Evolutionary conservation across 225 moss, liverwort and hornwort species (phyloP).

Genomic region (Rhytidiadelphus loreus): DNA sequence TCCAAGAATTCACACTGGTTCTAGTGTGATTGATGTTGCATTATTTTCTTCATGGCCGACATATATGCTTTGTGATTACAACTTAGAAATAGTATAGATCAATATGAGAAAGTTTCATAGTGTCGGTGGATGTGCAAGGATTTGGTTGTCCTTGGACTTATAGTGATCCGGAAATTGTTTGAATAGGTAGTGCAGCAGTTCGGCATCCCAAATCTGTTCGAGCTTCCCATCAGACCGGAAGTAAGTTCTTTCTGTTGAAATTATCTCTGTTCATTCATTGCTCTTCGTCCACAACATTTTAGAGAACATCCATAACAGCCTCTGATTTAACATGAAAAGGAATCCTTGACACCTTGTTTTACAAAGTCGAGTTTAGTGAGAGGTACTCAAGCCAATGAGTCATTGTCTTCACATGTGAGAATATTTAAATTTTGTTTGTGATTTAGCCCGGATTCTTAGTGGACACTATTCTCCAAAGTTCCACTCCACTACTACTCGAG

Average conservation of each 20-base stretch:
- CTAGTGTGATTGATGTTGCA: neutral
- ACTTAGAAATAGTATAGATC: neutral
- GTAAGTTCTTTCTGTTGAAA: conserved; percentile 25
- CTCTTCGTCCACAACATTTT: neutral
- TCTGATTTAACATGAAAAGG: neutral
- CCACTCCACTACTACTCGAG: neutral
- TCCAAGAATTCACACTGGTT: neutral
- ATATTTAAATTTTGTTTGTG: neutral
- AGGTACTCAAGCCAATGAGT: neutral
- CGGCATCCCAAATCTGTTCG: conserved; percentile 83
- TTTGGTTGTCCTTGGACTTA: neutral
- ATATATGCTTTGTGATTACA: neutral
- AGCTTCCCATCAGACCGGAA: conserved; percentile 97
- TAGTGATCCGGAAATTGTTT: neutral
- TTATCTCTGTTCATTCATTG: neutral
- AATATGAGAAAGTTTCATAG: neutral
- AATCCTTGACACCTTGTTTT: neutral
- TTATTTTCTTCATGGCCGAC: neutral
- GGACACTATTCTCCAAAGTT: neutral
- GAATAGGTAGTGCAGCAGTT: conserved; percentile 88
- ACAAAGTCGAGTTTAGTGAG: neutral
- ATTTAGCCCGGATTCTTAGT: neutral
- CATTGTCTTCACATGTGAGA: neutral
- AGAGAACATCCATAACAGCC: neutral
- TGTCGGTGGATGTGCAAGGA: neutral